Percentiles rank a stretch among this genome's conserved stretches.
phyloP scores from a whole-genome alignment of 208 protist genomes.

The Giardia muris region DNA sequence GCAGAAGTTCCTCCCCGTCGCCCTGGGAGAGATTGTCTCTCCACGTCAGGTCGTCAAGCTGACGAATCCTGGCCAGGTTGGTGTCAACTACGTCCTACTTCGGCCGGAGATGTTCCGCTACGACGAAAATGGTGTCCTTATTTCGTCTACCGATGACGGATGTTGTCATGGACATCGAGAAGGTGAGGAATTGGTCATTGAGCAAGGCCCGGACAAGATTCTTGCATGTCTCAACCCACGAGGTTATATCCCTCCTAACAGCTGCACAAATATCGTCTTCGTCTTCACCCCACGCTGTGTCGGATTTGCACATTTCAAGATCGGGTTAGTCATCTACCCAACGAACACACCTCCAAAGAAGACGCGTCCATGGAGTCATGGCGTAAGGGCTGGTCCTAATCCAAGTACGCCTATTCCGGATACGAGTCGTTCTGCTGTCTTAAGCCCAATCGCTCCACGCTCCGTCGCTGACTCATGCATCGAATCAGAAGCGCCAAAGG shows the following conservation, averaged over 20 bases:
- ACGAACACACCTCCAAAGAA: neutral
- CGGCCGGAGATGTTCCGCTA: neutral
- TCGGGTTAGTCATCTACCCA: neutral
- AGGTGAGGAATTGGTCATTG: neutral
- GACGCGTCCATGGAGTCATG: neutral
- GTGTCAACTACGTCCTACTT: neutral
- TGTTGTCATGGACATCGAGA: neutral
- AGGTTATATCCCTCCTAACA: neutral
- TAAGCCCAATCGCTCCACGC: neutral
- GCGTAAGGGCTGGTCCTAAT: neutral
- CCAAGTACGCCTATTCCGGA: neutral
- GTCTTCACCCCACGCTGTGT: neutral
- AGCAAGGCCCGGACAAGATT: neutral
- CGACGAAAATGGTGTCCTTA: neutral
- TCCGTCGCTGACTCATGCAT: neutral
- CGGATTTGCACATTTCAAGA: neutral
- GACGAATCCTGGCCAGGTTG: neutral
- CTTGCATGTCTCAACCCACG: neutral
- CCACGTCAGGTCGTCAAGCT: neutral
- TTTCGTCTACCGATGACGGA: neutral
- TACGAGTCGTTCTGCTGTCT: neutral
- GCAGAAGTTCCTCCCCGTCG: neutral
- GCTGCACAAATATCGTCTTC: neutral
- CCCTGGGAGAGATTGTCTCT: neutral
- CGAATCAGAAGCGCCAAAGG: neutral